Evolutionary conservation across 2,329 filamentous ascomycete genomes (phyloP).

Genomic region (Zasmidium cellare): DNA sequence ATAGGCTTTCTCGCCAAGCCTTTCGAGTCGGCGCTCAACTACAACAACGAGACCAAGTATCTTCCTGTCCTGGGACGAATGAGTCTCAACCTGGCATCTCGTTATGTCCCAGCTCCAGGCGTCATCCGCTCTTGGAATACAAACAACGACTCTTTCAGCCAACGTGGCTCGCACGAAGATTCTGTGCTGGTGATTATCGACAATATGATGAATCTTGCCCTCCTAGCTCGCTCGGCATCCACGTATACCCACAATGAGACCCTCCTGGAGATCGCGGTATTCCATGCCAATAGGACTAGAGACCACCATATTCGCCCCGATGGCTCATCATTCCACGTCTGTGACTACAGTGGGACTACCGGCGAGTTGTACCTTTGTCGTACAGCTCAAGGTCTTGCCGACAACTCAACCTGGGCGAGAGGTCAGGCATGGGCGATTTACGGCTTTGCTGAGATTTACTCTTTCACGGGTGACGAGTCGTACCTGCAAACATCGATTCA

Average conservation of each 20-base stretch:
- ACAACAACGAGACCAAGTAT: conserved; percentile 11
- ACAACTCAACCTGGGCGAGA: conserved; percentile 21
- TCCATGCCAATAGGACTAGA: conserved; percentile 17
- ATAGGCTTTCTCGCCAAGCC: conserved; percentile 20
- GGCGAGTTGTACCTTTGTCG: conserved; percentile 20
- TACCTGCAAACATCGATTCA: conserved; percentile 13
- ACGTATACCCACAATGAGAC: conserved; percentile 15
- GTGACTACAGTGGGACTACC: conserved; percentile 16
- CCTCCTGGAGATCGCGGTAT: conserved; percentile 12
- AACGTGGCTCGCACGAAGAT: conserved; percentile 14
- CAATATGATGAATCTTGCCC: conserved; percentile 23
- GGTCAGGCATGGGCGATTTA: conserved; percentile 21
- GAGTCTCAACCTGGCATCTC: conserved; percentile 16
- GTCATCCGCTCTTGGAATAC: conserved; percentile 20
- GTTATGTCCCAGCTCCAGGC: conserved; percentile 15
- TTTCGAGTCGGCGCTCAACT: conserved; percentile 17
- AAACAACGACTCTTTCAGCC: conserved; percentile 8
- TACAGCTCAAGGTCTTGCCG: conserved; percentile 19
- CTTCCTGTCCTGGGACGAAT: conserved; percentile 15
- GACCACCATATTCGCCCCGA: conserved; percentile 15
- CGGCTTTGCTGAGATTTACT: conserved; percentile 21
- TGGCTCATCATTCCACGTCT: conserved; percentile 20
- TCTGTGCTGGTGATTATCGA: conserved; percentile 22
- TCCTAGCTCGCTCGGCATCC: conserved; percentile 13
- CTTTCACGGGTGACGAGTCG: conserved; percentile 4